Evolutionary conservation across 768 basidiomycete species (phyloP).

Genomic region (Cantharellus anzutake): DNA sequence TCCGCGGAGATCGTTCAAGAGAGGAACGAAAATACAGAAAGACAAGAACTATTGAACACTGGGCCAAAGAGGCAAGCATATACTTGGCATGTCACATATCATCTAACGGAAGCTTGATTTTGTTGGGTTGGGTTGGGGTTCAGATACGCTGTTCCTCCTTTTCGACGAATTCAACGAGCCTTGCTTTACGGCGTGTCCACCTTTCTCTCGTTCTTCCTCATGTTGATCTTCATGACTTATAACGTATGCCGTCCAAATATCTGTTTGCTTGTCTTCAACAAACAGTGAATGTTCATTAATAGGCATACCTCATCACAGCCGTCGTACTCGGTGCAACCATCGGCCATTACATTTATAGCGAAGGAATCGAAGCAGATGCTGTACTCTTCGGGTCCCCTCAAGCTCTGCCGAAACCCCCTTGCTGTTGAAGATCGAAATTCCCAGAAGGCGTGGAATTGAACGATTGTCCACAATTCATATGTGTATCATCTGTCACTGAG

Average conservation of each 20-base stretch:
- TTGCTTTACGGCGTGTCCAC: conserved; percentile 53
- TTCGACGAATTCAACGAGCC: not conserved
- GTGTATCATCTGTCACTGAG: too few species aligned
- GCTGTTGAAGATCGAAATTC: not conserved
- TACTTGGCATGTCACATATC: too few species aligned
- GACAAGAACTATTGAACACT: conserved; percentile 5
- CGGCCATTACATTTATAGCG: conserved; percentile 65
- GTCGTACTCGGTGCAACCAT: conserved; percentile 66
- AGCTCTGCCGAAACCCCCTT: not conserved
- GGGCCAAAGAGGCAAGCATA: too few species aligned
- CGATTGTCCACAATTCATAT: too few species aligned
- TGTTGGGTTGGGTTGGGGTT: not conserved
- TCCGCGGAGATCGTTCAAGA: conserved; percentile 22
- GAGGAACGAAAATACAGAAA: conserved; percentile 20
- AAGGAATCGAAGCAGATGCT: conserved; percentile 41
- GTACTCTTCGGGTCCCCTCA: conserved; percentile 14
- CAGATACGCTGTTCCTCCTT: not conserved
- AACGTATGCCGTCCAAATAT: conserved; percentile 36
- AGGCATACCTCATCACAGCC: conserved; percentile 77
- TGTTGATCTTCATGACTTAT: conserved; percentile 95
- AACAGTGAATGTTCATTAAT: not conserved
- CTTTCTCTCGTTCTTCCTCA: conserved; percentile 73
- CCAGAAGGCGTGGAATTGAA: not conserved
- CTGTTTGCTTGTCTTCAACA: not conserved
- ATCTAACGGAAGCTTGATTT: too few species aligned